Conservation (phyloP, 306 rosid genomes). For the Pyrus communis region DNA sequence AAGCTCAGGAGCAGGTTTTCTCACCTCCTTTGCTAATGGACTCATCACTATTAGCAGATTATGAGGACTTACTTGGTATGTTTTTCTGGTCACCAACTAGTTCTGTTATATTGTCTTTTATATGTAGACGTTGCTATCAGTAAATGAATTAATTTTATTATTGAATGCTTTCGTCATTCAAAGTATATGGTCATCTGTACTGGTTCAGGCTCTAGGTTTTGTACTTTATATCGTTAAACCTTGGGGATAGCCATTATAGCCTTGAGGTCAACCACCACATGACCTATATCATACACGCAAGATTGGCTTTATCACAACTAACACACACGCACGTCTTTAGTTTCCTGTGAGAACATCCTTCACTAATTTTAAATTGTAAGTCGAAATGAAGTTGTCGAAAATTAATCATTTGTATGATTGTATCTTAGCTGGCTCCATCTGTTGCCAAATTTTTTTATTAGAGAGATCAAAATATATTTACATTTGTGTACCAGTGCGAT, state of each 20-base stretch:
- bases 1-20: slow-evolving; percentile 73
- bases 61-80: slow-evolving; percentile 94
- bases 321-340: neutral
- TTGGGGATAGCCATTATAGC: neutral
- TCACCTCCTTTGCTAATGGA: slow-evolving; percentile 92
- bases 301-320: neutral
- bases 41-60: slow-evolving; percentile 64
- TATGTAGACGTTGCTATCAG: slow-evolving; percentile 4
- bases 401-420: no score
- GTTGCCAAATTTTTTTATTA: no score
- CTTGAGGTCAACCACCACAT: neutral
- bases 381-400: neutral
- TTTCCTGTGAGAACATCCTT: neutral
- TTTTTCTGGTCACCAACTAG: slow-evolving; percentile 19
- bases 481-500: no score
- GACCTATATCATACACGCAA: neutral
- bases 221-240: neutral
- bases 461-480: no score
- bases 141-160: neutral
- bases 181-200: neutral
- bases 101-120: neutral
- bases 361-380: neutral
- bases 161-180: slow-evolving; percentile 9
- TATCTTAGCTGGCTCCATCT: no score
- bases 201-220: slow-evolving; percentile 1